These are phyloP conservation scores for Aspergillus affinis DNA, from an alignment of 495 filamentous ascomycete species.

Conservation along the genomic window DNA sequence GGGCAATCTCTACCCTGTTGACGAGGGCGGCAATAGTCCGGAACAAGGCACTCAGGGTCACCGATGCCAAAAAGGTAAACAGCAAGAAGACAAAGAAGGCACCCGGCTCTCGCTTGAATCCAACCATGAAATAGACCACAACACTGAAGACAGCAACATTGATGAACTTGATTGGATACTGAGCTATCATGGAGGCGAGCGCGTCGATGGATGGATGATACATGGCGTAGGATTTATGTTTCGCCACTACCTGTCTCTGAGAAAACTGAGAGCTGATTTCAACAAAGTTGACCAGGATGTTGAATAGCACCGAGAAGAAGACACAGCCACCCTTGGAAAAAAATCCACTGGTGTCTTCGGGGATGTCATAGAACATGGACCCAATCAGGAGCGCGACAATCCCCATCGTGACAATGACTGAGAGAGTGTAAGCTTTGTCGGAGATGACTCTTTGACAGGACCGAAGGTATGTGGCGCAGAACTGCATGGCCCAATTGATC, in stretches of 20 bases:
- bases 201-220: background rate
- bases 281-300: slow-evolving; percentile 69
- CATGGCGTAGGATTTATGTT: background rate
- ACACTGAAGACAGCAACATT: background rate
- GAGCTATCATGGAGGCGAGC: background rate
- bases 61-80: slow-evolving; percentile 37
- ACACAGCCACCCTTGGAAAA: slow-evolving; percentile 71
- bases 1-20: slow-evolving; percentile 34
- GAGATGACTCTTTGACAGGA: slow-evolving; percentile 15
- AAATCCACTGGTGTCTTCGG: slow-evolving; percentile 59
- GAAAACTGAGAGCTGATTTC: slow-evolving; percentile 60
- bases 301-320: slow-evolving; percentile 80
- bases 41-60: slow-evolving; percentile 51
- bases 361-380: slow-evolving; percentile 75
- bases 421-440: slow-evolving; percentile 35
- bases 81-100: background rate
- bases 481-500: slow-evolving; percentile 3
- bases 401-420: slow-evolving; percentile 33
- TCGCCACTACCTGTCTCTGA: slow-evolving; percentile 31
- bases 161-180: background rate
- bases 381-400: slow-evolving; percentile 72
- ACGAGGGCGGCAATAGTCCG: slow-evolving; percentile 33
- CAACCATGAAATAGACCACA: background rate
- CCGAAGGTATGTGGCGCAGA: slow-evolving; percentile 13
- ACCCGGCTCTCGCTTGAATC: background rate